Percentiles rank a stretch among this genome's conserved stretches.
Conservation (phyloP, 2,329 filamentous ascomycete species). For the Bipolaris zeicola region DNA sequence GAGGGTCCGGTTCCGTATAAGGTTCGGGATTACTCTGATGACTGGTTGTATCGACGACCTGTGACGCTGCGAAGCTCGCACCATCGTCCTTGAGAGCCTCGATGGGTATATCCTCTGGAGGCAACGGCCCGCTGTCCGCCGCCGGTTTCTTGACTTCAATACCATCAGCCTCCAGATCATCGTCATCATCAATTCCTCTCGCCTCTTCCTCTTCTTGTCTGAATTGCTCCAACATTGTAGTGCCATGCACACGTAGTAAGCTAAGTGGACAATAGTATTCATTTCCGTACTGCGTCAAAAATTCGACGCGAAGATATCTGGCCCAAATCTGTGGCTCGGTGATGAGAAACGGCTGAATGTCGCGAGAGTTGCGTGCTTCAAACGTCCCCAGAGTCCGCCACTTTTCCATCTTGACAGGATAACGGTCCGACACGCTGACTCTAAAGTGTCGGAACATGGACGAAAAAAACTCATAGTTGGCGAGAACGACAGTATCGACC, state of each 20-base stretch:
- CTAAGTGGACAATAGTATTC: slow-evolving; percentile 97
- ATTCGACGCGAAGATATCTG: slow-evolving; percentile 88
- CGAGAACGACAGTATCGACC: slow-evolving; percentile 94
- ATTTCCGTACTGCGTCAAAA: slow-evolving; percentile 90
- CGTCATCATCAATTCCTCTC: slow-evolving; percentile 64
- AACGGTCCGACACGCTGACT: slow-evolving; percentile 91
- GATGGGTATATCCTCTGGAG: slow-evolving; percentile 27
- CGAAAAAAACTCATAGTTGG: slow-evolving; percentile 99
- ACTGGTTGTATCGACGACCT: background rate
- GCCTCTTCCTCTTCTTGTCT: slow-evolving; percentile 79
- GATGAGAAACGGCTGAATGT: slow-evolving; percentile 93
- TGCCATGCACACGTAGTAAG: slow-evolving; percentile 88
- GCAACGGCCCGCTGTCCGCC: slow-evolving; percentile 30
- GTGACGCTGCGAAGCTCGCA: background rate
- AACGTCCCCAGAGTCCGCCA: slow-evolving; percentile 90
- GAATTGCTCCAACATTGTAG: slow-evolving; percentile 91
- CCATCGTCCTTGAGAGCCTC: slow-evolving; percentile 21
- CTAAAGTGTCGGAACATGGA: slow-evolving; percentile 92
- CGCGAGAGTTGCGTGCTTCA: slow-evolving; percentile 88
- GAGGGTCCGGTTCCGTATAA: background rate
- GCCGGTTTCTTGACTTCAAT: slow-evolving; percentile 47
- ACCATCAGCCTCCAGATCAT: slow-evolving; percentile 55
- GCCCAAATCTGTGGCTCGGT: slow-evolving; percentile 96
- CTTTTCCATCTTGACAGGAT: slow-evolving; percentile 88
- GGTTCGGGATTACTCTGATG: background rate